These are phyloP conservation scores for Trichoderma afroharzianum DNA, from an alignment of 2,329 filamentous ascomycete genomes.

Conservation along the genomic window DNA sequence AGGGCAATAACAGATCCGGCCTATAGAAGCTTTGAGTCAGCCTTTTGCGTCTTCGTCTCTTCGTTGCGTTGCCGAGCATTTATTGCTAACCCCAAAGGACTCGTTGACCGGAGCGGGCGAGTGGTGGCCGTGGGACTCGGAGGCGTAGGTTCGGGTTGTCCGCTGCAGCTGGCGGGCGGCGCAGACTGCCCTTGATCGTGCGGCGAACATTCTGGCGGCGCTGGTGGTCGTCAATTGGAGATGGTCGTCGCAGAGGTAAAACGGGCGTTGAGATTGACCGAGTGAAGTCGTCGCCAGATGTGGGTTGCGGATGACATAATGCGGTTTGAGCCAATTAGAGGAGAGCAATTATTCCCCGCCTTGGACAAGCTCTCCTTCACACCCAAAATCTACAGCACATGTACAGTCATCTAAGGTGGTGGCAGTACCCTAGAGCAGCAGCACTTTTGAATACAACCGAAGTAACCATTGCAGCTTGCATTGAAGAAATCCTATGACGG, in stretches of 20 bases:
- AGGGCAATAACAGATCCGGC: slow-evolving; percentile 46
- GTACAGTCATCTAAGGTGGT: background rate
- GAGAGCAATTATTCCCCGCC: background rate
- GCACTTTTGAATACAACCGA: no score
- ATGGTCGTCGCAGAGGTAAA: slow-evolving; percentile 22
- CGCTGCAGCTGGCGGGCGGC: slow-evolving; percentile 37
- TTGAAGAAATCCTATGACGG: background rate
- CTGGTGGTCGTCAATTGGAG: slow-evolving; percentile 33
- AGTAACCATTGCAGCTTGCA: background rate
- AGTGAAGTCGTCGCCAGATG: slow-evolving; percentile 19
- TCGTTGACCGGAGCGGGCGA: slow-evolving; percentile 49
- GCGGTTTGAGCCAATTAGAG: background rate
- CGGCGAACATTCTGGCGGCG: slow-evolving; percentile 37
- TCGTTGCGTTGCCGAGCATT: background rate
- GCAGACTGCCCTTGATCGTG: slow-evolving; percentile 44
- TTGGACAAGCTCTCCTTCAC: background rate
- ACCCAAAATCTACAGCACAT: background rate
- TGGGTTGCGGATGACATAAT: slow-evolving; percentile 18
- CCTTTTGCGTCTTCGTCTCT: background rate
- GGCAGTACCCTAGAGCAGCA: background rate
- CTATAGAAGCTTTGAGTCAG: slow-evolving; percentile 32
- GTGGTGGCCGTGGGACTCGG: slow-evolving; percentile 48
- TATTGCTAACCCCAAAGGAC: slow-evolving; percentile 52
- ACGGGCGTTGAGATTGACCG: slow-evolving; percentile 22
- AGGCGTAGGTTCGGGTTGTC: slow-evolving; percentile 50